These are phyloP conservation scores for Mikania micrantha DNA, from an alignment of 129 eudicot species.

Conservation along the genomic window DNA sequence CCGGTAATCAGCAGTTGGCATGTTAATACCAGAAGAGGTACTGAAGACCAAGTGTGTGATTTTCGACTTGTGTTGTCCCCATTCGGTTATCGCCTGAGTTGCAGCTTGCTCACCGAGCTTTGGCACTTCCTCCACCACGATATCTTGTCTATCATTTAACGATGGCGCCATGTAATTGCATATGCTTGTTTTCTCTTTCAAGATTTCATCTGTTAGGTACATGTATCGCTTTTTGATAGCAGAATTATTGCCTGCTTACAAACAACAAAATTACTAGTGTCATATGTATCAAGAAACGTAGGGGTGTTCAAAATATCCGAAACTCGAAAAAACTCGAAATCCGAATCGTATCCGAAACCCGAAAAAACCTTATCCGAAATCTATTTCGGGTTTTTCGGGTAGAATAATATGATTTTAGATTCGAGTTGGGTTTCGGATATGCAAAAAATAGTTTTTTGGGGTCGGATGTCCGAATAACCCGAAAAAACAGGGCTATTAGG, in stretches of 20 bases:
- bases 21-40: constrained; percentile 17
- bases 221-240: constrained; percentile 18
- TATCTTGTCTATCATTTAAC: constrained; percentile 31
- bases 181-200: constrained; percentile 18
- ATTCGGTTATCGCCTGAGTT: constrained; percentile 18
- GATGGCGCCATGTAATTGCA: constrained; percentile 25
- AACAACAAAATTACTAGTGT: not conserved
- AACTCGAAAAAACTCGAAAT: too few relatives aligned
- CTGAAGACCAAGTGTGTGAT: constrained; percentile 26
- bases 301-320: too few relatives aligned
- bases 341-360: too few relatives aligned
- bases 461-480: too few relatives aligned
- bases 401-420: too few relatives aligned
- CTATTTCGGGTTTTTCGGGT: too few relatives aligned
- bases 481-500: too few relatives aligned
- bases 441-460: too few relatives aligned
- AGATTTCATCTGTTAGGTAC: constrained; percentile 16
- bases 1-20: constrained; percentile 32
- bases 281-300: too few relatives aligned
- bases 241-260: too few relatives aligned
- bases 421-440: too few relatives aligned
- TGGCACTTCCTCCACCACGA: constrained; percentile 20
- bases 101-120: constrained; percentile 27
- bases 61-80: constrained; percentile 27
- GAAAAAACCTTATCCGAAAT: too few relatives aligned